These are phyloP conservation scores for Lachancea kluyveri DNA, from an alignment of 805 yeast genomes.

Conservation along the genomic window DNA sequence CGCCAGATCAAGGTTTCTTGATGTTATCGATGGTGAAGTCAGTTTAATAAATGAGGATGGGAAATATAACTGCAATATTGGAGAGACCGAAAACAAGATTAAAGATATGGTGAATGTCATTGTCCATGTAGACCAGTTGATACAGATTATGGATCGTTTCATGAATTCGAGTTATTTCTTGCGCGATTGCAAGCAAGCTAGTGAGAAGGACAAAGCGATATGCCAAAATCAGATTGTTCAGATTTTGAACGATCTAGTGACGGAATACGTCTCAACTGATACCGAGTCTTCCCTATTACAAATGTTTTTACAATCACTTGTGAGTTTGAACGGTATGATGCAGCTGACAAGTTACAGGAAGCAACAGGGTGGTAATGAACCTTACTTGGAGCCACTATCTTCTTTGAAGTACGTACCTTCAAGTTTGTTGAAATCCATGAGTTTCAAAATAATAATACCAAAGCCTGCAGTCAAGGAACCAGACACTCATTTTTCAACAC, in stretches of 20 bases:
- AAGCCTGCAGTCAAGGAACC: slow-evolving; percentile 1
- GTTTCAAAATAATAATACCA: slow-evolving; percentile 5
- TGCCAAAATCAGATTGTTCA: slow-evolving; percentile 1
- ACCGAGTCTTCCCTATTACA: slow-evolving; percentile 1
- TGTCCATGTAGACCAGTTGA: slow-evolving; percentile 4
- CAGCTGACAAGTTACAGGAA: no score
- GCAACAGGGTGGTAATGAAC: no score
- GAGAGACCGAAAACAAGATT: not conserved
- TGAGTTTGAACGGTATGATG: no score
- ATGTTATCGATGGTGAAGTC: no score
- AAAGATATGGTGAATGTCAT: slow-evolving; percentile 3
- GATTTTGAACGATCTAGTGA: slow-evolving; percentile 2
- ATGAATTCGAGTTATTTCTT: no score
- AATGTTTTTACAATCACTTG: slow-evolving; percentile 3
- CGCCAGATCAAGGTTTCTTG: no score
- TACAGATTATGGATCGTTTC: slow-evolving; percentile 2
- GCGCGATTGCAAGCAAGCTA: not conserved
- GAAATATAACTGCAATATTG: no score
- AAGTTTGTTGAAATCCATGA: slow-evolving; percentile 4
- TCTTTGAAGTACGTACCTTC: slow-evolving; percentile 5
- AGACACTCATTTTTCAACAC: no score
- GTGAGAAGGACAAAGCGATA: not conserved
- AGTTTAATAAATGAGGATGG: no score
- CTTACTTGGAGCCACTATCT: no score
- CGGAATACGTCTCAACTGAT: slow-evolving; percentile 5